Base-by-base conservation (phyloP, 352 stramenopile genomes). In the Phytophthora europaea region DNA sequence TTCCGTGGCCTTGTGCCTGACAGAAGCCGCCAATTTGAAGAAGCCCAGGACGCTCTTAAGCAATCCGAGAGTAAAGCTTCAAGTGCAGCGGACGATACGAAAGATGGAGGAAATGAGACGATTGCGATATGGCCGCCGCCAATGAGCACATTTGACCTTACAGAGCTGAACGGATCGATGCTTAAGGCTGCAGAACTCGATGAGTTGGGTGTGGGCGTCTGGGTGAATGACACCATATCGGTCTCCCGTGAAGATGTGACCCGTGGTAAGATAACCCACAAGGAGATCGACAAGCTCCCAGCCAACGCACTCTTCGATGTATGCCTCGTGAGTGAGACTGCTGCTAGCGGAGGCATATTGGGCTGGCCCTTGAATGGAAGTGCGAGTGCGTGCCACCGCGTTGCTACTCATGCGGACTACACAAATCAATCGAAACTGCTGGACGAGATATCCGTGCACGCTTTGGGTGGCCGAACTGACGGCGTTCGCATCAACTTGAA, bases 381-480 rank as follows among this genome's bases (percentile, higher is more conserved):
- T 38, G 38, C 57, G 2, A 57, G 64, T 3, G 72, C 72, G 0
- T 96, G 89, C 28, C 76, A 85, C 36, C 75, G 72, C 10, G 73
- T 94, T 51, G 57, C 61, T 23, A 96, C 89, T 0, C 84, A 94
- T 68, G 87, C 87, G 0, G 88, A 96, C 52, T 96, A 94, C 70
- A 85, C 85, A 6, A 96, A 94, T 51, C 85, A 93, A 51, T 94
- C 89, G 0, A 68, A 80, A 0, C 43, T 88, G 31, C 61, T 89
- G 23, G 89, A 96, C 38, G 78, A 91, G 26, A 73, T 92, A 16
- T 43, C 75, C 3, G 59, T 91, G 0, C 15, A 36, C n/a, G 71
- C 87, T 6, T 61, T 93, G 7, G 34, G 70, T 6, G 86, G 79
- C 12, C 72, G 72, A 31, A 90, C 79, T 0, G 78, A 90, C 43